phyloP scores from a whole-genome alignment of 345 rosid species.

The Iberis pinnata region DNA sequence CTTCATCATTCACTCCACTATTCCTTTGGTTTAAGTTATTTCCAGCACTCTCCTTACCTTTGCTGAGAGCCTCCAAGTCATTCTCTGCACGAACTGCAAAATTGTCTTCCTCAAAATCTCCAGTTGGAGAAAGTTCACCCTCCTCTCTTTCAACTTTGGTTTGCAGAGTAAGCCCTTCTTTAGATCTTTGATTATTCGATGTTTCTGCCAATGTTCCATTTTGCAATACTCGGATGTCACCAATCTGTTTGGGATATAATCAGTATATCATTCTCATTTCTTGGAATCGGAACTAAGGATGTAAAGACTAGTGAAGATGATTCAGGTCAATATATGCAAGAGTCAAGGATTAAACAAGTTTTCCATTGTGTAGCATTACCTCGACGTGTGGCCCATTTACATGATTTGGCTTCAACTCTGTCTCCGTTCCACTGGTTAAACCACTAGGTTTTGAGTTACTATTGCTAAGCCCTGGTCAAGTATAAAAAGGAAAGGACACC shows the following conservation, averaged over 20 bases:
- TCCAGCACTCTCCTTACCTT: constrained; percentile 46
- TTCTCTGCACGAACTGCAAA: constrained; percentile 65
- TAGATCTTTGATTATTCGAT: constrained; percentile 43
- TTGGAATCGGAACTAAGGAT: not conserved
- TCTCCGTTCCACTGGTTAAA: constrained; percentile 40
- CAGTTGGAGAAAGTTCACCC: constrained; percentile 95
- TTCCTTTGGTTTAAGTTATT: constrained; percentile 44
- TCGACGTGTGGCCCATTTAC: constrained; percentile 44
- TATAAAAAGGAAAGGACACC: constrained; percentile 28
- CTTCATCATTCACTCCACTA: constrained; percentile 68
- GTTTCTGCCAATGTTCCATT: constrained; percentile 51
- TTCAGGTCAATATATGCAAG: constrained; percentile 12
- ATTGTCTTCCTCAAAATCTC: constrained; percentile 84
- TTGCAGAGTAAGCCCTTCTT: constrained; percentile 41
- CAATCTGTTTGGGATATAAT: constrained; percentile 40
- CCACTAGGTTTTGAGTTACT: constrained; percentile 46
- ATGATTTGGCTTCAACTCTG: constrained; percentile 47
- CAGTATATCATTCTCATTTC: constrained; percentile 11
- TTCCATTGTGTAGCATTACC: constrained; percentile 36
- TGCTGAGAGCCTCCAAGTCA: constrained; percentile 46
- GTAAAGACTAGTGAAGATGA: not conserved
- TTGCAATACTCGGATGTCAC: constrained; percentile 33
- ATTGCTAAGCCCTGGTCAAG: constrained; percentile 48
- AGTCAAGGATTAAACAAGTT: not conserved
- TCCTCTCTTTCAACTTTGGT: constrained; percentile 89